A percentile compares a stretch with the other conserved stretches of the same genome.
Conservation (phyloP, 2,329 filamentous ascomycete genomes). For the Penicillium sp. region DNA sequence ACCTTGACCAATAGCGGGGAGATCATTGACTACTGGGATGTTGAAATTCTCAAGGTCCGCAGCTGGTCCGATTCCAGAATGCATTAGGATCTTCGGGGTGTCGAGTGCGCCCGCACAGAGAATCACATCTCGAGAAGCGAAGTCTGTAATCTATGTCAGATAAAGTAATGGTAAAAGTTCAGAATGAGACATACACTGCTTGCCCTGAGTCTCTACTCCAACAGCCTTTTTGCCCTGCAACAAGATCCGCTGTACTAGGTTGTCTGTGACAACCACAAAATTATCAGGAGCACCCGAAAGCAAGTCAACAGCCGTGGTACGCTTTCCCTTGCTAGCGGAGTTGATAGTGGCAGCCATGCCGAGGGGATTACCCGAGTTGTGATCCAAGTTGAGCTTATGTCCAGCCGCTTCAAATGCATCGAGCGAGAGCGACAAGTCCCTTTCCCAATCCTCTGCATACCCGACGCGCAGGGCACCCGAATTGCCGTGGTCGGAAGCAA, state of each 20-base stretch:
- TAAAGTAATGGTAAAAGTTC: background rate
- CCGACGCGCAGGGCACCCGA: constrained; percentile 50
- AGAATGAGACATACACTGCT: constrained; percentile 36
- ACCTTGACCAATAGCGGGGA: constrained; percentile 46
- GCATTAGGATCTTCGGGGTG: constrained; percentile 45
- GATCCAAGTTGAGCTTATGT: constrained; percentile 51
- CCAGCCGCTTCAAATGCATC: constrained; percentile 52
- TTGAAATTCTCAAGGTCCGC: constrained; percentile 42
- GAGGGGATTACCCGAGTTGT: constrained; percentile 58
- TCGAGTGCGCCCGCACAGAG: constrained; percentile 42
- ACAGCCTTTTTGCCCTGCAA: constrained; percentile 46
- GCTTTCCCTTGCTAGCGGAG: constrained; percentile 48
- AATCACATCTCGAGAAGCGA: constrained; percentile 41
- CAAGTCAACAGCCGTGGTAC: constrained; percentile 55
- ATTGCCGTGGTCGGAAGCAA: constrained; percentile 48
- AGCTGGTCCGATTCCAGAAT: constrained; percentile 50
- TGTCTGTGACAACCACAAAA: constrained; percentile 51
- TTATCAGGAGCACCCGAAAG: constrained; percentile 49
- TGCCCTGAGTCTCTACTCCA: constrained; percentile 46
- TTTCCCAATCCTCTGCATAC: constrained; percentile 51
- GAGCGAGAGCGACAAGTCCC: constrained; percentile 46
- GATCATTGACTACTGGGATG: constrained; percentile 42
- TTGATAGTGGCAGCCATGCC: constrained; percentile 54
- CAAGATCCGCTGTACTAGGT: constrained; percentile 49
- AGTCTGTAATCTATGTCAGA: constrained; percentile 17